Percentiles rank a stretch among this genome's conserved stretches.
These are phyloP conservation scores for Xylariaceae sp. DNA, from an alignment of 2,329 filamentous ascomycete species.

Conservation along the genomic window DNA sequence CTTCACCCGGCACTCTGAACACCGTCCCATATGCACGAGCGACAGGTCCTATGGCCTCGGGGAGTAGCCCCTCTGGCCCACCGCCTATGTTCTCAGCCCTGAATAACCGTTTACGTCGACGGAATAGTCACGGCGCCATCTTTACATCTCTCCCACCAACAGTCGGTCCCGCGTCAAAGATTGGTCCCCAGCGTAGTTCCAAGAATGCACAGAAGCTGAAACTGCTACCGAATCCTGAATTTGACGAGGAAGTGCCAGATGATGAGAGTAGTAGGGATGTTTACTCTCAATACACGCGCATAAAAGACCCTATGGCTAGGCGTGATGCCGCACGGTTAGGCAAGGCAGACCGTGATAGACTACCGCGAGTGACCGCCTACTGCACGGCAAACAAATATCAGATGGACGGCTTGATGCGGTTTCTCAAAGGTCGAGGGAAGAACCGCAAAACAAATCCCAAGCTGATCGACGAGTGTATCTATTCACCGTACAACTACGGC, in stretches of 20 bases:
- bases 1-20: slow-evolving; percentile 32
- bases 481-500: slow-evolving; percentile 86
- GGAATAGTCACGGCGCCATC: slow-evolving; percentile 78
- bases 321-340: slow-evolving; percentile 90
- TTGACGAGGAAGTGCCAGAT: slow-evolving; percentile 69
- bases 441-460: slow-evolving; percentile 82
- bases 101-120: slow-evolving; percentile 83
- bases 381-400: slow-evolving; percentile 93
- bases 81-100: slow-evolving; percentile 74
- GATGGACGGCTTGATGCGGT: slow-evolving; percentile 86
- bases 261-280: slow-evolving; percentile 94
- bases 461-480: slow-evolving; percentile 96
- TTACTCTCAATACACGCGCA: slow-evolving; percentile 95
- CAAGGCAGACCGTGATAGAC: slow-evolving; percentile 84
- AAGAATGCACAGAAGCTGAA: slow-evolving; percentile 97
- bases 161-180: slow-evolving; percentile 59
- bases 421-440: slow-evolving; percentile 82
- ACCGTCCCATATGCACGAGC: slow-evolving; percentile 39
- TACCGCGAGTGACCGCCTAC: slow-evolving; percentile 94
- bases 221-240: slow-evolving; percentile 87
- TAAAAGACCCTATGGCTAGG: slow-evolving; percentile 92
- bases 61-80: slow-evolving; percentile 35
- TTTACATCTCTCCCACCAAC: slow-evolving; percentile 46
- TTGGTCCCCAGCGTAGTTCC: slow-evolving; percentile 91
- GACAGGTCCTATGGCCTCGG: slow-evolving; percentile 36